Evolutionary conservation across 2,329 filamentous ascomycete genomes (phyloP).

Genomic region (Colletotrichum sidae): DNA sequence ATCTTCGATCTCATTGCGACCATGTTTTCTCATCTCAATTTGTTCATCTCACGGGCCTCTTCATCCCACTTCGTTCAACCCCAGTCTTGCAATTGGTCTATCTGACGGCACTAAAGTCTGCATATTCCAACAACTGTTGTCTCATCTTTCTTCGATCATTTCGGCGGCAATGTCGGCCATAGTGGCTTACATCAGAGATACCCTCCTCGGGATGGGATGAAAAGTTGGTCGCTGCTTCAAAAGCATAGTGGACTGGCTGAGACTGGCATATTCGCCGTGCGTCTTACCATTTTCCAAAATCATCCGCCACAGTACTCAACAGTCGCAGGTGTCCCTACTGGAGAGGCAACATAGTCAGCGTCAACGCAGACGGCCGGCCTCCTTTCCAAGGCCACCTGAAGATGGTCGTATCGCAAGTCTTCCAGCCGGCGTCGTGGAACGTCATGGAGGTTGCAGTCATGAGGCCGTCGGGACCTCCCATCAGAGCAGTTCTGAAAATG

Average conservation of each 20-base stretch:
- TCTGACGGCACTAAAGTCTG: neutral
- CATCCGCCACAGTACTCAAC: neutral
- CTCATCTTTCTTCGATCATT: neutral
- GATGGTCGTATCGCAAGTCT: constrained; percentile 27
- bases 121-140: neutral
- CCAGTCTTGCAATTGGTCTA: neutral
- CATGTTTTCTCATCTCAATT: neutral
- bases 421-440: constrained; percentile 23
- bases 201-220: constrained; percentile 2
- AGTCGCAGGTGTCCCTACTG: constrained; percentile 22
- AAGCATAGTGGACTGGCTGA: constrained; percentile 23
- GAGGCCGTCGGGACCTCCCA: constrained; percentile 6
- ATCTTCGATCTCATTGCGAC: neutral
- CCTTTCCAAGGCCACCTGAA: constrained; percentile 20
- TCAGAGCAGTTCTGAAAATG: constrained; percentile 22
- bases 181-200: constrained; percentile 2
- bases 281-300: neutral
- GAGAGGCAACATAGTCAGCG: constrained; percentile 26
- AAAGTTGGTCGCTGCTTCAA: constrained; percentile 8
- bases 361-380: constrained; percentile 2
- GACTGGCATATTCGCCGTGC: constrained; percentile 29
- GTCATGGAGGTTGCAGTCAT: constrained; percentile 25
- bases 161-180: constrained; percentile 9
- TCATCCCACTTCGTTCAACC: neutral
- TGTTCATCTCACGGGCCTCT: neutral